Evolutionary conservation across 768 basidiomycete genomes (phyloP).

Genomic region (Lentinula raphanica): DNA sequence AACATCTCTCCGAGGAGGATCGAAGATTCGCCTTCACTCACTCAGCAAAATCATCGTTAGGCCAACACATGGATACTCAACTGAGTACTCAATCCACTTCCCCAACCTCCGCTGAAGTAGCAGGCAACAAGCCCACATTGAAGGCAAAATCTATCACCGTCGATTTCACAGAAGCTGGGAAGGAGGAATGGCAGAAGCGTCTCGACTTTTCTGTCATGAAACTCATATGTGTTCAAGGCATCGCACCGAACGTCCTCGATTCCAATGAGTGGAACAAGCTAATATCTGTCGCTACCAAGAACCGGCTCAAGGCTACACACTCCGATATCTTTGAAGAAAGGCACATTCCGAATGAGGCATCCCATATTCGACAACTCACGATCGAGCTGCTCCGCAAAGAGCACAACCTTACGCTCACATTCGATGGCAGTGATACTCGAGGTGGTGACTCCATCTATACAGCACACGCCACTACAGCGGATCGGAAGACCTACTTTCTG

Average conservation of each 20-base stretch:
- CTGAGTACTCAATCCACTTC: too few species aligned
- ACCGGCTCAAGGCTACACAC: neutral
- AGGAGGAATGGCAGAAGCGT: too few species aligned
- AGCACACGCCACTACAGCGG: slow-evolving; percentile 4
- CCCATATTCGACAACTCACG: neutral
- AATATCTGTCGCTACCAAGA: neutral
- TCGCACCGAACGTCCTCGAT: slow-evolving; percentile 5
- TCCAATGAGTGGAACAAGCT: slow-evolving; percentile 9
- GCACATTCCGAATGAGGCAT: neutral
- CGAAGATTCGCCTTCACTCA: too few species aligned
- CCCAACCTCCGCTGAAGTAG: too few species aligned
- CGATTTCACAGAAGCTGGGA: too few species aligned
- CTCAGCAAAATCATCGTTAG: too few species aligned
- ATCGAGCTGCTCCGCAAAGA: neutral
- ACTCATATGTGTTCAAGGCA: slow-evolving; percentile 8
- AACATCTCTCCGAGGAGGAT: too few species aligned
- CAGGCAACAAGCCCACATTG: too few species aligned
- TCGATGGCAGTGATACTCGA: slow-evolving; percentile 11
- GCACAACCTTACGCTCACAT: slow-evolving; percentile 10
- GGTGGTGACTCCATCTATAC: slow-evolving; percentile 13
- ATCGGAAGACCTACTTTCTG: neutral
- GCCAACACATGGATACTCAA: too few species aligned
- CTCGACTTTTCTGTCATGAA: neutral
- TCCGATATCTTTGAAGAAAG: neutral
- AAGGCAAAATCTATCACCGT: too few species aligned